A percentile compares a stretch with the other conserved stretches of the same genome.
Evolutionary conservation across 805 yeast genomes (phyloP).

Genomic region (Kregervanrija pseudodelftensis): DNA sequence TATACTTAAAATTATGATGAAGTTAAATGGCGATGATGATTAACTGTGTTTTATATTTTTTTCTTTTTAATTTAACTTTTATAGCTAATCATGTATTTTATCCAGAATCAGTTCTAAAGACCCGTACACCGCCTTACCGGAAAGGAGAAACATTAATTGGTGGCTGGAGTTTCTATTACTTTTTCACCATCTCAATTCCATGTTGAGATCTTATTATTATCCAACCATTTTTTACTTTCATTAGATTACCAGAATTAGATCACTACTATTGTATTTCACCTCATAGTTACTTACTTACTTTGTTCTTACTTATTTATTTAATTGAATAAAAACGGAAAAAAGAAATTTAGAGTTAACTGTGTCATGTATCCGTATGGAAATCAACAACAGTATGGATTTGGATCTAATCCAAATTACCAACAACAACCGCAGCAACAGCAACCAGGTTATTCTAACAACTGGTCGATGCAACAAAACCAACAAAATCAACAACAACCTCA

Average conservation of each 20-base stretch:
- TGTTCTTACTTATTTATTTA: too few relatives aligned
- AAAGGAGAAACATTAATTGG: neutral
- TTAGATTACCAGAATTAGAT: too few relatives aligned
- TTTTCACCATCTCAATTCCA: neutral
- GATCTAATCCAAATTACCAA: slow-evolving; percentile 6
- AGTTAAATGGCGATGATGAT: slow-evolving; percentile 15
- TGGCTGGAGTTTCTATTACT: neutral
- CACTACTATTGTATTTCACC: too few relatives aligned
- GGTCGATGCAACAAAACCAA: slow-evolving; percentile 11
- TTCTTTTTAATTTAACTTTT: neutral
- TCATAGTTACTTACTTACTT: too few relatives aligned
- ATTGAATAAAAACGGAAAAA: neutral
- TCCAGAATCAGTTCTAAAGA: too few relatives aligned
- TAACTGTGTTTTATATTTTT: neutral
- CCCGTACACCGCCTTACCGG: too few relatives aligned
- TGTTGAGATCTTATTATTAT: too few relatives aligned
- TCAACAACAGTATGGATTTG: slow-evolving; percentile 20
- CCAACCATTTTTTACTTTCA: too few relatives aligned
- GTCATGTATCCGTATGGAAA: slow-evolving; percentile 22
- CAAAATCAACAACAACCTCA: slow-evolving; percentile 24
- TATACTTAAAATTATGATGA: slow-evolving; percentile 17
- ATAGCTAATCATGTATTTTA: neutral
- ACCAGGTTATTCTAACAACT: slow-evolving; percentile 17
- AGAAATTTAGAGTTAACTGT: neutral
- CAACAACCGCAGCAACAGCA: slow-evolving; percentile 17